Base-by-base conservation (phyloP, 1,139 yeast species). In the Geotrichum macrosporum region DNA sequence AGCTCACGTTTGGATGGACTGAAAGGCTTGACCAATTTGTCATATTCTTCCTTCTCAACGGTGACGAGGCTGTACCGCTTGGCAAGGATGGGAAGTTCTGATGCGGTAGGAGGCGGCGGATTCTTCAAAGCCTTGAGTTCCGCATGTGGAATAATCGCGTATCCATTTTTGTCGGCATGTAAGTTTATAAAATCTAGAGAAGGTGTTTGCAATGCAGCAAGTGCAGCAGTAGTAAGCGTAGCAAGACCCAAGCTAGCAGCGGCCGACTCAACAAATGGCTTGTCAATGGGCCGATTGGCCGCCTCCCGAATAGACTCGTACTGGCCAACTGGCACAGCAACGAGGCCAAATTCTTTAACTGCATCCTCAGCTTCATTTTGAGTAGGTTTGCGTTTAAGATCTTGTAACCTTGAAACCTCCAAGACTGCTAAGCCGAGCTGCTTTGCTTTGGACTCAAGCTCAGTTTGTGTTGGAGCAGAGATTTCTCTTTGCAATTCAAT, bases 181-280 rank as follows among this genome's bases (percentile, higher is more conserved):
- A 58, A 57, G 5, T 54, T 46, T 4, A 76, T 48, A 32, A 51
- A 55, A 6, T 43, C 46, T n/a, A 51, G 20, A 31, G 57, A 46
- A 3, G 60, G 60, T 0, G 45, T 44, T 31, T 52, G 51, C 32
- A 63, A 50, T 13, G 55, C 37, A 1, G 55, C 51, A 29, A 60
- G 57, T 12, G 65, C 71, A 8, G 49, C 57, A 1, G 54, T 44
- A 12, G 71, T 55, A 16, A 77, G 27, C 0, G 69, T 62, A 5
- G 66, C 59, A 50, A 71, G 59, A 4, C 73, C 74, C 10, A 67
- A 53, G 15, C 60, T 59, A 8, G 61, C 59, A 2, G 72, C 73
- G 19, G 61, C 61, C 5, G 57, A 53, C 24, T 54, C 57, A 35
- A 64, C 57, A 48, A 55, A 59, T 13, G 51, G 54, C 43, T 50